Evolutionary conservation across 1,284 basidiomycete species (phyloP), one percentile per base, ranked within the genome.

Genomic region (Tremellales sp.): DNA sequence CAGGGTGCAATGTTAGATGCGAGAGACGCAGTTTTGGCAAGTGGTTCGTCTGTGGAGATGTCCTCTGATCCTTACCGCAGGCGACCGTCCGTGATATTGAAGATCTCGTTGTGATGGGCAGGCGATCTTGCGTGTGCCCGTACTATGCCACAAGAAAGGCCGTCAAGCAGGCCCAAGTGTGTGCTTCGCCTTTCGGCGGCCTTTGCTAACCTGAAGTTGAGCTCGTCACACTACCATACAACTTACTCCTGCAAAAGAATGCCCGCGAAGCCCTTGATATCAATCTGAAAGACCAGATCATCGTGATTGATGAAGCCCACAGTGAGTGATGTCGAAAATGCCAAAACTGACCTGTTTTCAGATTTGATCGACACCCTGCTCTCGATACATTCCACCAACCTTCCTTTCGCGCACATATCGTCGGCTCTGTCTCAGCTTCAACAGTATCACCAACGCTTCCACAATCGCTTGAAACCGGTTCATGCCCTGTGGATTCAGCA

Each of bases 291-390:
- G 81, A 83, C 63, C 88, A 94, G 60, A 77, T 97, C 13, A 81
- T 98, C 10, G 79, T 98, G 34, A 83, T 98, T 47, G 94, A 98
- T 66, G 94, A 98, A 74, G 95, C 93, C 0, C 94, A 98, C 72
- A 98, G 88, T 90, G 59, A 53, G 86, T 40, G 18, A n/a, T 14
- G 6, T 10, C 16, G 14, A 9, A 24, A 33, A 27, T 35, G n/a
- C 24, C 18, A 7, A 13, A n/a, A 10, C 38, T 47, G 40, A 33
- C 43, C 7, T 47, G 45, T 25, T 43, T 22, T 10, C 51, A 90
- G 88, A 93, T 66, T 70, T 92, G 36, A 89, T 90, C 54, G 82
- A 92, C 18, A 92, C 91, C 0, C 76, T 97, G 1, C 79, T 98
- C 4, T 85, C 86, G 0, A 79, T 95, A 18, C 89, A 94, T 48